phyloP scores from a whole-genome alignment of 2,329 filamentous ascomycete species.

The Alternaria longipes region DNA sequence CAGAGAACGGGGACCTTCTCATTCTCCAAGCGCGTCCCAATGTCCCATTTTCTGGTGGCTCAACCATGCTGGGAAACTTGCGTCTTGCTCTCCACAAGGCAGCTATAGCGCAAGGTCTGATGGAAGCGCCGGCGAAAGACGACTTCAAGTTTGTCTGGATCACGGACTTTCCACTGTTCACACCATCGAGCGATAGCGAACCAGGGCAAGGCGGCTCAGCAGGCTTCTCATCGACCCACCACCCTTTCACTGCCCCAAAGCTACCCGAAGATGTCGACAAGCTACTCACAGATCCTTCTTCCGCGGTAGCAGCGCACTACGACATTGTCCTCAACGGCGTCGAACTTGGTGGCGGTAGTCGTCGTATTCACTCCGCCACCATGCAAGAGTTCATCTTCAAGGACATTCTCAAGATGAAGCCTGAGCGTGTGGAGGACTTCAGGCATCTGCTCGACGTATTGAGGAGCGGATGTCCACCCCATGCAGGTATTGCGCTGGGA shows the following conservation, averaged over 20 bases:
- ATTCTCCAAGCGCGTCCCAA: constrained; percentile 80
- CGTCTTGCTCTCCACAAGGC: constrained; percentile 74
- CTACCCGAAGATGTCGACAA: constrained; percentile 75
- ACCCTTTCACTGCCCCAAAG: constrained; percentile 92
- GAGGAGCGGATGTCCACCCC: constrained; percentile 86
- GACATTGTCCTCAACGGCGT: constrained; percentile 96
- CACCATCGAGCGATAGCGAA: constrained; percentile 69
- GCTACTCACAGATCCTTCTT: constrained; percentile 75
- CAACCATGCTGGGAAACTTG: constrained; percentile 75
- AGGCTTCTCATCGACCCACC: constrained; percentile 87
- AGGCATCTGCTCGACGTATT: constrained; percentile 84
- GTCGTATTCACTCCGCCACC: constrained; percentile 85
- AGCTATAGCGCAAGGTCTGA: constrained; percentile 70
- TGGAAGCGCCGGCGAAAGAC: constrained; percentile 57
- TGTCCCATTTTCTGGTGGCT: constrained; percentile 73
- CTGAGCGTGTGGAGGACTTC: constrained; percentile 79
- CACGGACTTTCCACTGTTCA: constrained; percentile 91
- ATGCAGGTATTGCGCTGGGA: constrained; percentile 91
- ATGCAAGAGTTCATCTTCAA: constrained; percentile 87
- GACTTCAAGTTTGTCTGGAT: constrained; percentile 83
- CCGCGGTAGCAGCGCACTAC: constrained; percentile 85
- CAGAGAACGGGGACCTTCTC: constrained; percentile 76
- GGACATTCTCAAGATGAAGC: constrained; percentile 80
- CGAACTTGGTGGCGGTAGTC: constrained; percentile 90
- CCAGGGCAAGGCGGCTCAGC: constrained; percentile 84